Conservation (phyloP, 805 yeast species). For the Metschnikowia picachoensis region DNA sequence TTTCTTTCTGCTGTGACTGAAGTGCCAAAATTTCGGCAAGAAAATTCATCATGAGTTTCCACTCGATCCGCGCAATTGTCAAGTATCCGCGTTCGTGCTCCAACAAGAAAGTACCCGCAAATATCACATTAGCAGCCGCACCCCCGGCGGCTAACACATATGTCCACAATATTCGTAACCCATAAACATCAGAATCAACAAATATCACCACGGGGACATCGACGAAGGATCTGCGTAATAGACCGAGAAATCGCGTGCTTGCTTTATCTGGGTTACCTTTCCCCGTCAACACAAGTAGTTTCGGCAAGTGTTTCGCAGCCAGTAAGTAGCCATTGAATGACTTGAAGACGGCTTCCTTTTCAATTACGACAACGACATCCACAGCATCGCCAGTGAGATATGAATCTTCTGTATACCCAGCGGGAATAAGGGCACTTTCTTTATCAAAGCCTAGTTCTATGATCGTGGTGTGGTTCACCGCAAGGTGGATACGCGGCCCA, state of each 20-base stretch:
- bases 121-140: neutral
- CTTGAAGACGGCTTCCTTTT: conserved; percentile 40
- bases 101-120: conserved; percentile 16
- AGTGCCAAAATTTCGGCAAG: conserved; percentile 3
- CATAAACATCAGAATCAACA: conserved; percentile 20
- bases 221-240: conserved; percentile 1
- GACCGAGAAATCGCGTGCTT: conserved; percentile 10
- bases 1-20: neutral
- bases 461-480: neutral
- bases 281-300: conserved; percentile 12
- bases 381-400: neutral
- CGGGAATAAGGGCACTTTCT: conserved; percentile 7
- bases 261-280: conserved; percentile 18
- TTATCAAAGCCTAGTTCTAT: neutral
- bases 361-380: conserved; percentile 26
- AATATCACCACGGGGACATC: conserved; percentile 10
- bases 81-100: conserved; percentile 15
- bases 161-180: conserved; percentile 15
- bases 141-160: conserved; percentile 7
- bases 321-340: conserved; percentile 26
- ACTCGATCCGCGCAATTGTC: conserved; percentile 13
- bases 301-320: neutral
- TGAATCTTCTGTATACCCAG: neutral
- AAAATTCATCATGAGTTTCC: conserved; percentile 12
- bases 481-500: conserved; percentile 5